Base-by-base conservation (phyloP, 306 rosid species). In the Luffa acutangula region DNA sequence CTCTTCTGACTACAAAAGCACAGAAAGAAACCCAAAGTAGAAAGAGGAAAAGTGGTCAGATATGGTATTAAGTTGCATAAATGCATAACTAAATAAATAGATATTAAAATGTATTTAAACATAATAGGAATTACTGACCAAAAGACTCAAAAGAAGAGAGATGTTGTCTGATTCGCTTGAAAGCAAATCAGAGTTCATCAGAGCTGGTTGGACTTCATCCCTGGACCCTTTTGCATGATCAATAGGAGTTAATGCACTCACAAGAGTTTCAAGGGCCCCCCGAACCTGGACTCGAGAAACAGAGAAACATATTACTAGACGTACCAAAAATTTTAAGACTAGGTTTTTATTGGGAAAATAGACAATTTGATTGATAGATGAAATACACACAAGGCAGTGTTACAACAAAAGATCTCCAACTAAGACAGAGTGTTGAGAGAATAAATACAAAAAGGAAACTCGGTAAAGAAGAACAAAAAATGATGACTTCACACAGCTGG, bases 251-350 rank as follows among this genome's bases (percentile, higher is more conserved):
- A 94, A 81, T 6, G 98, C 98, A 86, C 92, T 77, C 45, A 92
- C 91, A 82, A 94, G 90, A 83, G 98, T 90, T 87, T 92, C 98
- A 75, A 92, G 85, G 64, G 97, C 90, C 81, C 98, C 98, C 81
- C 97, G 96, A 79, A 94, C 90, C 98, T 94, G 86, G 58, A 75
- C 43, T 34, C 78, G 53, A 75, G 64, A 33, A 51, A 51, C 33
- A 10, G 46, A 69, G 64, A 33, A 63, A 86, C 80, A 76, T 52
- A 82, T 51, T 77, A 42, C 49, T 39, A 10, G 37, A 46, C 53
- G 42, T 48, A 8, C 69, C 14, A 21, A 20, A 33, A 42, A 69
- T 4, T 34, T 6, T 33, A 33, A 63, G 79, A 45, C 76, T 74
- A 34, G 53, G 31, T 72, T 31, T 15, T 10, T 39, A n/a, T 69